Base-by-base conservation (phyloP, 169 alveolate species). In the Cryptosporidium sp. region DNA sequence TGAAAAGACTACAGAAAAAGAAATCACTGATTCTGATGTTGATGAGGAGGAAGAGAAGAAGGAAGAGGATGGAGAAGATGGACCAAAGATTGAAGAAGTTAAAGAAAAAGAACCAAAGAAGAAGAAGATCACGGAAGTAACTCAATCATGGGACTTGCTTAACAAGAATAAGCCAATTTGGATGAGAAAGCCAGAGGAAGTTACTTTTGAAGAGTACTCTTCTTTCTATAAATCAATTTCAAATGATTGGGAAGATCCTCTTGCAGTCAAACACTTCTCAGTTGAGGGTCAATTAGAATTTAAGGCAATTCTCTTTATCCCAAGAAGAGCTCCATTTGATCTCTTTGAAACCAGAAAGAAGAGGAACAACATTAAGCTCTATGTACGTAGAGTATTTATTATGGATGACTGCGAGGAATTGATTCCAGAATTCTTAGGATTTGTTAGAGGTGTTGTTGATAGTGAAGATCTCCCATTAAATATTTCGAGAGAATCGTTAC, bases 321-420 rank as follows among this genome's bases (percentile, higher is more conserved):
- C 99, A 65, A 98, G 97, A 95, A 94, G 99, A 92, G 99, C 99
- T 39, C 99, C 99, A 59, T 99, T 98, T 96, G 99, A 99, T 92
- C 95, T 99, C 92, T 99, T 99, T 93, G 99, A 99, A 95, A 96
- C 98, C 91, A 97, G 98, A 95, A 98, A 98, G 97, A 99, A 98
- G 98, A 95, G 98, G 94, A 98, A 98, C 94, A 98, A 98, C 97
- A 97, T 98, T 95, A 98, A 98, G 93, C 93, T 98, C 74, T 98
- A 98, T 93, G 99, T 98, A 70, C 94, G 99, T 68, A 95, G 99
- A 85, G 99, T 98, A 73, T 98, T 98, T 97, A 98, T 98, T 93
- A 98, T 98, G 99, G 99, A 98, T 95, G 99, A 98, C 95, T 98
- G 99, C 93, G 99, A 98, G 91, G 99, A 99, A 86, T 93, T 98